phyloP scores from a whole-genome alignment of 768 basidiomycete species.

The Hydnum rufescens region DNA sequence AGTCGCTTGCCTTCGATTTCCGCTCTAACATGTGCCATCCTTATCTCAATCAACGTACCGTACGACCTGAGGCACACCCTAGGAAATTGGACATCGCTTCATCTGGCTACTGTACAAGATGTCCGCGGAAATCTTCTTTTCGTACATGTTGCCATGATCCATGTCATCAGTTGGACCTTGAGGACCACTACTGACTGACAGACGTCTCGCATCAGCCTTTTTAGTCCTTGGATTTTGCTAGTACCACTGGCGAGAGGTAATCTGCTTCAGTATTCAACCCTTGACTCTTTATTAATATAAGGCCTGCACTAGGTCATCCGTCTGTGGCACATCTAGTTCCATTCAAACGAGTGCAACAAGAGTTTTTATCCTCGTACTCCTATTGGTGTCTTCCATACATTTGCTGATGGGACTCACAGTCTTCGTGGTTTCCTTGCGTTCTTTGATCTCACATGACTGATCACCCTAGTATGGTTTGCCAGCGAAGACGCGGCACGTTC shows the following conservation, averaged over 20 bases:
- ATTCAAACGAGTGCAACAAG: slow-evolving; percentile 39
- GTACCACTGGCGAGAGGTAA: slow-evolving; percentile 48
- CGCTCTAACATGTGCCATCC: slow-evolving; percentile 41
- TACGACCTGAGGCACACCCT: slow-evolving; percentile 46
- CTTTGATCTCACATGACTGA: slow-evolving; percentile 88
- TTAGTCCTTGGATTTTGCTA: slow-evolving; percentile 54
- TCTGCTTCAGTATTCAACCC: no score
- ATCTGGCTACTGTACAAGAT: slow-evolving; percentile 73
- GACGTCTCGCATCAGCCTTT: slow-evolving; percentile 17
- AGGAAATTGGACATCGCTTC: slow-evolving; percentile 26
- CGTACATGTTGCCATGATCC: slow-evolving; percentile 67
- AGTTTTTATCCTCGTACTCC: slow-evolving; percentile 91
- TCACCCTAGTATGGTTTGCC: slow-evolving; percentile 75
- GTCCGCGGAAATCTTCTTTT: slow-evolving; percentile 53
- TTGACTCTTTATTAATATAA: no score
- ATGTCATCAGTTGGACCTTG: slow-evolving; percentile 50
- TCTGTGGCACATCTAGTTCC: slow-evolving; percentile 71
- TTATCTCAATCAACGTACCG: slow-evolving; percentile 71
- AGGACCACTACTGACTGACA: no score
- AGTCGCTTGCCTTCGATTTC: slow-evolving; percentile 80
- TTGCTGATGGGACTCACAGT: no score
- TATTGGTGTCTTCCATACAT: no score
- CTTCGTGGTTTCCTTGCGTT: slow-evolving; percentile 88
- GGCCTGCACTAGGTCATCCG: no score
- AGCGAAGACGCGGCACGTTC: slow-evolving; percentile 56